These are phyloP conservation scores for Trichosanthes truncata DNA, from an alignment of 306 rosid species.

Conservation along the genomic window DNA sequence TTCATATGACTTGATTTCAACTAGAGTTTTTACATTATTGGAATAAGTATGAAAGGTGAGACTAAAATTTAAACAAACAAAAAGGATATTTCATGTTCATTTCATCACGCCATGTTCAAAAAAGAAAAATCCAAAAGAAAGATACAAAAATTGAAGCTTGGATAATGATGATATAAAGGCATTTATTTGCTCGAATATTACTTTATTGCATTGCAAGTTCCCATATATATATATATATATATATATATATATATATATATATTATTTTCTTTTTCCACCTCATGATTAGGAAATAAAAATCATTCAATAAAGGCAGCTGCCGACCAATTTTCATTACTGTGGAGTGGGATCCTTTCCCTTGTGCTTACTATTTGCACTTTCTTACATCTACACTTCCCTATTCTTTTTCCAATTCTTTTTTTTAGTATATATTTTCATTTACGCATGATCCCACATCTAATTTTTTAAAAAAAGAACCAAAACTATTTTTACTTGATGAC, in stretches of 20 bases:
- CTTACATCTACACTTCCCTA: neutral
- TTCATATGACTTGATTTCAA: no score
- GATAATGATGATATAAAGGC: neutral
- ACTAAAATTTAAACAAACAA: neutral
- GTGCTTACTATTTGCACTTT: neutral
- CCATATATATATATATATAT: neutral
- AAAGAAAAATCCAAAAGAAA: neutral
- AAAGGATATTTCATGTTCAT: neutral
- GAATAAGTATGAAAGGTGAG: no score
- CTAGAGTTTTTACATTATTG: no score
- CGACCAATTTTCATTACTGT: neutral
- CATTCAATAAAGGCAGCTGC: constrained; percentile 4
- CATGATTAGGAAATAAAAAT: neutral
- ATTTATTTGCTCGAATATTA: neutral
- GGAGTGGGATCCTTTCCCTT: neutral
- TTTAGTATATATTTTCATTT: no score
- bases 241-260: neutral
- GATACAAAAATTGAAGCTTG: neutral
- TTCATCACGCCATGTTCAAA: neutral
- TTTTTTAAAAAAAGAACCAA: no score
- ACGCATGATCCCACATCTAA: neutral
- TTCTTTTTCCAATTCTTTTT: neutral
- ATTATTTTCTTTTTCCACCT: neutral
- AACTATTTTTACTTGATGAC: neutral
- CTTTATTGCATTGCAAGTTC: neutral